These are phyloP conservation scores for Lentinula raphanica DNA, from an alignment of 768 basidiomycete genomes.

Conservation along the genomic window DNA sequence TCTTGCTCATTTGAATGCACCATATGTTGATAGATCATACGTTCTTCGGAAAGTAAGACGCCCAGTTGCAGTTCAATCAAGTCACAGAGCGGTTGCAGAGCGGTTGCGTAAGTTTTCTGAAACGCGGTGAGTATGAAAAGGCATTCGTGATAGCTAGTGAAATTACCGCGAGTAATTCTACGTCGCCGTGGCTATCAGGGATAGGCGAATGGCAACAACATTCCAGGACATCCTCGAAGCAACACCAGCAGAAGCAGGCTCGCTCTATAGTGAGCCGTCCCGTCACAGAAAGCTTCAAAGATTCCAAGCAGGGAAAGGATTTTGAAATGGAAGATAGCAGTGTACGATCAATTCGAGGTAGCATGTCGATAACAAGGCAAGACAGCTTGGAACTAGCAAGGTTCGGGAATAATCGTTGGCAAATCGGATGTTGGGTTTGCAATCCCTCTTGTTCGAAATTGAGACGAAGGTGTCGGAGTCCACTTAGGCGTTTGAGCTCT, in stretches of 20 bases:
- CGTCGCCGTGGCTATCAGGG: constrained; percentile 41
- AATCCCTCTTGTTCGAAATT: constrained; percentile 39
- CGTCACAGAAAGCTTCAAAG: constrained; percentile 53
- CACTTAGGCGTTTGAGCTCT: constrained; percentile 24
- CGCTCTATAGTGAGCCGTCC: constrained; percentile 45
- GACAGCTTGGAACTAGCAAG: constrained; percentile 33
- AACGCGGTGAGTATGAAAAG: background rate
- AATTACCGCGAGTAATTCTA: constrained; percentile 44
- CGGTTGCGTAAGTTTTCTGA: constrained; percentile 38
- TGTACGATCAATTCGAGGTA: constrained; percentile 53
- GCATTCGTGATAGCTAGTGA: background rate
- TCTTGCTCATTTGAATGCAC: constrained; percentile 22
- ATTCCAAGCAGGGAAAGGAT: constrained; percentile 38
- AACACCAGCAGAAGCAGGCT: constrained; percentile 52
- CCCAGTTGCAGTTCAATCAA: constrained; percentile 54
- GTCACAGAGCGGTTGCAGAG: constrained; percentile 40
- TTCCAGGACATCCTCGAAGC: constrained; percentile 57
- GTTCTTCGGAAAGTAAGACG: constrained; percentile 54
- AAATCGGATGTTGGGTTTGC: constrained; percentile 37
- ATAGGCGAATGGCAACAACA: constrained; percentile 59
- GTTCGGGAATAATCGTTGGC: constrained; percentile 16
- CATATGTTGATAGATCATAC: constrained; percentile 39
- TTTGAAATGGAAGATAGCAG: constrained; percentile 43
- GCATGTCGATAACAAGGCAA: constrained; percentile 41
- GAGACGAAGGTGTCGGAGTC: constrained; percentile 34